Conservation (phyloP, 495 filamentous ascomycete species). For the Chlorociboria aeruginascens region DNA sequence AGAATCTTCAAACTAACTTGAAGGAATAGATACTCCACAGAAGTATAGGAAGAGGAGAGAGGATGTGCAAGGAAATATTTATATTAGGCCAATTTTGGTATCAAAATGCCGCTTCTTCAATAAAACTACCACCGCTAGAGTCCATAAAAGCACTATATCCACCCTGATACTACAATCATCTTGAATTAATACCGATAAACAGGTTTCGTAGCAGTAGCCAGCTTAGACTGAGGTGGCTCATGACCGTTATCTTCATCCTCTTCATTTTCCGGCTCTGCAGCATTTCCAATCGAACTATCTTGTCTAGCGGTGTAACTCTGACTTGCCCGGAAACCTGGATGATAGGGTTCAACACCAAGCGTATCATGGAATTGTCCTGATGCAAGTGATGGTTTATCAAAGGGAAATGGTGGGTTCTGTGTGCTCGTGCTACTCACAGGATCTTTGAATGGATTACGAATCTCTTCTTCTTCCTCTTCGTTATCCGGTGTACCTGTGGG, state of each 20-base stretch:
- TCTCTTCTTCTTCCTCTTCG: conserved; percentile 3
- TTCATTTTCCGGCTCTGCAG: neutral
- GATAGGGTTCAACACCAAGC: conserved; percentile 39
- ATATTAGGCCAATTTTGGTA: too few species aligned
- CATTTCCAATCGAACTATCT: conserved; percentile 23
- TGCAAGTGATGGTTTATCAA: conserved; percentile 22
- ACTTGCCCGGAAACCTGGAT: conserved; percentile 34
- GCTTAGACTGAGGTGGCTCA: too few species aligned
- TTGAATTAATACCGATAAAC: too few species aligned
- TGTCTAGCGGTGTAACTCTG: conserved; percentile 26
- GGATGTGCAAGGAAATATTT: too few species aligned
- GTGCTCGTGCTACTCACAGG: neutral
- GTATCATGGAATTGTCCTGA: conserved; percentile 31
- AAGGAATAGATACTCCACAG: too few species aligned
- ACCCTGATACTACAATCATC: too few species aligned
- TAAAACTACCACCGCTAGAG: too few species aligned
- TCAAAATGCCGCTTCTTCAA: too few species aligned
- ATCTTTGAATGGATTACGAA: conserved; percentile 15
- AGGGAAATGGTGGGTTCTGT: conserved; percentile 24
- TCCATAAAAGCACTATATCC: too few species aligned
- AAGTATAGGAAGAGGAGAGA: too few species aligned
- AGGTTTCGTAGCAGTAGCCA: too few species aligned
- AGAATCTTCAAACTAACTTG: too few species aligned
- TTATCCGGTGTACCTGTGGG: conserved; percentile 11
- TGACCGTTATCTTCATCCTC: neutral